Evolutionary conservation across 176 grass and related monocot genomes (phyloP).

Genomic region (Dendrocalamus sinicus): DNA sequence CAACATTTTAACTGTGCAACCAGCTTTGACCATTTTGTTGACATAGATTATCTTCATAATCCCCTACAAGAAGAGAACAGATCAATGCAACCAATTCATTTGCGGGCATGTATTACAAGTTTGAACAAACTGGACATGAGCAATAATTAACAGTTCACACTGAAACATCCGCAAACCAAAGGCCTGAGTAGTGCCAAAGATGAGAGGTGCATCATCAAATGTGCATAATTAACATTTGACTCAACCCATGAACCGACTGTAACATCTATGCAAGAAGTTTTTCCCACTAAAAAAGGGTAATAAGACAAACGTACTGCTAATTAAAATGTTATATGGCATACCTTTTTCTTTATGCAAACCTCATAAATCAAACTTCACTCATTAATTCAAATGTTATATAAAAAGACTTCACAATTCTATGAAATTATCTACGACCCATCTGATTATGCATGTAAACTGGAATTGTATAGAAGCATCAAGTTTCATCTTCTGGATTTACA

Average conservation of each 20-base stretch:
- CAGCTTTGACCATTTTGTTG: constrained; percentile 6
- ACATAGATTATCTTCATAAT: constrained; percentile 21
- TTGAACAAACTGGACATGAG: not conserved
- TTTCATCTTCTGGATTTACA: not conserved
- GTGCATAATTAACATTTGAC: not conserved
- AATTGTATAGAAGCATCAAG: not conserved
- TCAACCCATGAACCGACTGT: not conserved
- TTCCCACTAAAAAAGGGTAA: not conserved
- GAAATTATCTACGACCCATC: not conserved
- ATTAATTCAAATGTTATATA: not conserved
- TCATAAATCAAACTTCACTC: not conserved
- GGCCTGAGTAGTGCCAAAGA: not conserved
- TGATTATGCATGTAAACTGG: constrained; percentile 7
- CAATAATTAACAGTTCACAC: not conserved
- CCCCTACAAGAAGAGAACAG: not conserved
- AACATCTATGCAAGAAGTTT: not conserved
- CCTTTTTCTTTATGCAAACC: not conserved
- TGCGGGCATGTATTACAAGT: not conserved
- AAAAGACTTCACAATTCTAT: not conserved
- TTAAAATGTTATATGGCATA: not conserved
- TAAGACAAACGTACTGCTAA: constrained; percentile 1
- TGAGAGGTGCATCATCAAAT: not conserved
- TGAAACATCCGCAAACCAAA: not conserved
- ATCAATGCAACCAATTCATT: not conserved
- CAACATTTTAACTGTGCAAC: constrained; percentile 15